phyloP scores from a whole-genome alignment of 441 rosid genomes.

The Brassica hybrid region DNA sequence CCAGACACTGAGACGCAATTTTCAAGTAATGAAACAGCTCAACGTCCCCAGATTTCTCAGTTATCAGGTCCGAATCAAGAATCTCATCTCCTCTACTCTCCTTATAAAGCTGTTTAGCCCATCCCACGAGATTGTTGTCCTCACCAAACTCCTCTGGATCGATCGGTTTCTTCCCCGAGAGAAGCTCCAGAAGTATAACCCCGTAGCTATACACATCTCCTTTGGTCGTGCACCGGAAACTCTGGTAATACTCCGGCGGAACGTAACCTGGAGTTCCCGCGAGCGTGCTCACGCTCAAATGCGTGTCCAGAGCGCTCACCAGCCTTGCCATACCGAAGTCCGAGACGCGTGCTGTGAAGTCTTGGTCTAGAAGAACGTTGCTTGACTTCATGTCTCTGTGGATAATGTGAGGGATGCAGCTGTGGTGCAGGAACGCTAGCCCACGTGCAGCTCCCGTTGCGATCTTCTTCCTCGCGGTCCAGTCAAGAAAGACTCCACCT shows the following conservation, averaged over 20 bases:
- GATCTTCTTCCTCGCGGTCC: slow-evolving; percentile 86
- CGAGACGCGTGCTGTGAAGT: slow-evolving; percentile 85
- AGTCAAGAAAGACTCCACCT: slow-evolving; percentile 60
- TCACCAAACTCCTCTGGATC: slow-evolving; percentile 81
- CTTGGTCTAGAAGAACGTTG: slow-evolving; percentile 88
- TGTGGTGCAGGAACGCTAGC: slow-evolving; percentile 95
- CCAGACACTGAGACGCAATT: slow-evolving; percentile 88
- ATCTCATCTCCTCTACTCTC: slow-evolving; percentile 71
- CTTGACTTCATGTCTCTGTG: slow-evolving; percentile 98
- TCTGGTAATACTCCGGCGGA: slow-evolving; percentile 96
- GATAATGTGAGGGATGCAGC: slow-evolving; percentile 95
- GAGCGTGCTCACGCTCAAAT: slow-evolving; percentile 92
- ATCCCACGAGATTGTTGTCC: slow-evolving; percentile 91
- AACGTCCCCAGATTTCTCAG: slow-evolving; percentile 49
- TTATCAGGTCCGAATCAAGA: slow-evolving; percentile 64
- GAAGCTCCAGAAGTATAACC: slow-evolving; percentile 86
- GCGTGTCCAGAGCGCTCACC: slow-evolving; percentile 88
- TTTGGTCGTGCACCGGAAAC: slow-evolving; percentile 91
- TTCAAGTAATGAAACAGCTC: slow-evolving; percentile 74
- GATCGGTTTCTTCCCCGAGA: slow-evolving; percentile 91
- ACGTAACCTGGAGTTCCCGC: slow-evolving; percentile 97
- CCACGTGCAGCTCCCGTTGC: slow-evolving; percentile 91
- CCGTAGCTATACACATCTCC: slow-evolving; percentile 97
- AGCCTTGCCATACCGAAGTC: slow-evolving; percentile 98
- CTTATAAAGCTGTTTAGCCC: slow-evolving; percentile 85